phyloP scores from a whole-genome alignment of 2,329 filamentous ascomycete genomes.

The Salinomyces thailandicus region DNA sequence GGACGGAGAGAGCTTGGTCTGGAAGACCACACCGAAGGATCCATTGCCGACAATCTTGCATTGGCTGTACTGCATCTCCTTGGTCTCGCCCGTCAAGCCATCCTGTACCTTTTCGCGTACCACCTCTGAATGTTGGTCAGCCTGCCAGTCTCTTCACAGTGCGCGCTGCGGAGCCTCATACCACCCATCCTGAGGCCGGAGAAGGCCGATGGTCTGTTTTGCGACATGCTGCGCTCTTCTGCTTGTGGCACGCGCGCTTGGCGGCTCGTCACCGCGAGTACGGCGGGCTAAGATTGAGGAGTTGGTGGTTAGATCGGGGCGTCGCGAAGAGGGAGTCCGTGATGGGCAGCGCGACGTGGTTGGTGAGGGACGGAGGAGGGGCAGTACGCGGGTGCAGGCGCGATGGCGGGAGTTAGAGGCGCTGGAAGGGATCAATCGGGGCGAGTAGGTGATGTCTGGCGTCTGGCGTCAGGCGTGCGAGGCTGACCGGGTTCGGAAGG shows the following conservation, averaged over 20 bases:
- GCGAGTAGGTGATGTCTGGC: constrained; percentile 4
- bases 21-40: constrained; percentile 96
- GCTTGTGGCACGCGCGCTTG: constrained; percentile 11
- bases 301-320: constrained; percentile 32
- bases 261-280: constrained; percentile 30
- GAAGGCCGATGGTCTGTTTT: constrained; percentile 86
- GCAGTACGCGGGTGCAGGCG: constrained; percentile 1
- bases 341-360: constrained; percentile 33
- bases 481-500: constrained; percentile 4
- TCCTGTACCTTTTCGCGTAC: constrained; percentile 99
- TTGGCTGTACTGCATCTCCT: constrained; percentile 95
- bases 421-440: neutral
- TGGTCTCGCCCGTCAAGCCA: constrained; percentile 89
- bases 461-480: constrained; percentile 3
- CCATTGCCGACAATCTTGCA: constrained; percentile 99
- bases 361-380: neutral
- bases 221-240: constrained; percentile 55
- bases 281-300: constrained; percentile 35
- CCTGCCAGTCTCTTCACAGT: constrained; percentile 16
- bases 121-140: constrained; percentile 58
- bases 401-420: neutral
- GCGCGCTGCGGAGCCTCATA: constrained; percentile 41
- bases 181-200: constrained; percentile 89
- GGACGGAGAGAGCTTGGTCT: constrained; percentile 95
- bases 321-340: constrained; percentile 42